These are phyloP conservation scores for Aspergillus sp. DNA, from an alignment of 2,329 filamentous ascomycete genomes.

Conservation along the genomic window DNA sequence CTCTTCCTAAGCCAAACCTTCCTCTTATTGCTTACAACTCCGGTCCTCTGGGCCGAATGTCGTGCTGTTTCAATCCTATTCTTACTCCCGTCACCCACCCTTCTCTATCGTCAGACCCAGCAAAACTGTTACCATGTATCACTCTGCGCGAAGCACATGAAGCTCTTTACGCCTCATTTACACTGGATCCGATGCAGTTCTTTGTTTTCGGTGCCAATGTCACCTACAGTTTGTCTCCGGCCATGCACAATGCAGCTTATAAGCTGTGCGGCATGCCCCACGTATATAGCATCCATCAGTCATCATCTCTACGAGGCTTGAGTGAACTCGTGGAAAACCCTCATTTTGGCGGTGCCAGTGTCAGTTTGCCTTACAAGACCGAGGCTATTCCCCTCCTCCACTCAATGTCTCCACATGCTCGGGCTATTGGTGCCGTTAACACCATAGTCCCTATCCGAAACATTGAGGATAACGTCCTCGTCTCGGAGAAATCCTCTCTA, in stretches of 20 bases:
- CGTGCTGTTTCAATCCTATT: conserved; percentile 62
- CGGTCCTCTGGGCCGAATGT: conserved; percentile 58
- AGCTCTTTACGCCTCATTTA: conserved; percentile 62
- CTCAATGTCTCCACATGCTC: conserved; percentile 66
- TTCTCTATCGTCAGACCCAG: conserved; percentile 39
- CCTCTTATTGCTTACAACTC: conserved; percentile 63
- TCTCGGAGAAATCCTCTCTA: conserved; percentile 53
- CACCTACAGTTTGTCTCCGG: conserved; percentile 68
- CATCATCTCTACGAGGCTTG: conserved; percentile 58
- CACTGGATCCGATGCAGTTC: conserved; percentile 65
- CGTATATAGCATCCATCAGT: conserved; percentile 60
- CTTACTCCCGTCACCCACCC: conserved; percentile 58
- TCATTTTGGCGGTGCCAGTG: conserved; percentile 66
- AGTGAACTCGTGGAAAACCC: conserved; percentile 60
- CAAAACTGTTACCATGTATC: conserved; percentile 45
- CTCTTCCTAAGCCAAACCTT: conserved; percentile 39
- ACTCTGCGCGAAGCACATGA: conserved; percentile 61
- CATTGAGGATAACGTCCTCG: conserved; percentile 49
- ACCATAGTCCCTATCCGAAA: conserved; percentile 68
- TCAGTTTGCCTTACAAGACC: conserved; percentile 70
- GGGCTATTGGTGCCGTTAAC: conserved; percentile 71
- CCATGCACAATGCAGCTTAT: conserved; percentile 72
- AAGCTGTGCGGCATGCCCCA: conserved; percentile 64
- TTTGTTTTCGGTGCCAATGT: conserved; percentile 71
- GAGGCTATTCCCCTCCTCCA: conserved; percentile 63